phyloP scores from a whole-genome alignment of 371 early-diverging fungal genomes.

The Massospora cicadina region DNA sequence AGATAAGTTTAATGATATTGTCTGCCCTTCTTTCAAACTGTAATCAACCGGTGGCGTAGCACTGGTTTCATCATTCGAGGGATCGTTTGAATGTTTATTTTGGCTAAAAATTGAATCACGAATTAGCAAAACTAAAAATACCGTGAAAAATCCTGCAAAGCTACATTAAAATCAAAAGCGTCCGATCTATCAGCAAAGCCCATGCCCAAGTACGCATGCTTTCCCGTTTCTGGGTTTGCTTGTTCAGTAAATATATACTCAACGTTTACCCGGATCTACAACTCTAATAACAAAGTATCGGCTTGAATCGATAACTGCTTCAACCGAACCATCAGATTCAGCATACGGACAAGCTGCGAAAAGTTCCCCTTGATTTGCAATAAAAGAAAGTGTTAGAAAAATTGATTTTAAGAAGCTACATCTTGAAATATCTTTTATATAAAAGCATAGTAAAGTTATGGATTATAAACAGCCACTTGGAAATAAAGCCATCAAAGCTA shows the following conservation, averaged over 20 bases:
- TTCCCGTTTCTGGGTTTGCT: no score
- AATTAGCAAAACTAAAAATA: slow-evolving; percentile 14
- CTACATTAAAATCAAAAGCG: slow-evolving; percentile 87
- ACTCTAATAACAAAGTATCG: slow-evolving; percentile 85
- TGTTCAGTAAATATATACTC: neutral
- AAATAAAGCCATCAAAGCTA: no score
- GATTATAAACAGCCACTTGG: no score
- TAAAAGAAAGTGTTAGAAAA: neutral
- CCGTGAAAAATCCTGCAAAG: slow-evolving; percentile 66
- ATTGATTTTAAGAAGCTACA: neutral
- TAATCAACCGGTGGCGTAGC: slow-evolving; percentile 47
- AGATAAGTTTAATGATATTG: slow-evolving; percentile 55
- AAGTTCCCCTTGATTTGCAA: slow-evolving; percentile 38
- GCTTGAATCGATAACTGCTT: slow-evolving; percentile 73
- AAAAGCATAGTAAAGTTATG: slow-evolving; percentile 11
- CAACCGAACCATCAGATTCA: slow-evolving; percentile 47
- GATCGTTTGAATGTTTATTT: neutral
- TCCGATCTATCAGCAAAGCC: slow-evolving; percentile 74
- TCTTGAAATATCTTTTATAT: neutral
- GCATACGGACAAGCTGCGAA: slow-evolving; percentile 75
- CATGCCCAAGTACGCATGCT: slow-evolving; percentile 75
- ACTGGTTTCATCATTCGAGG: neutral
- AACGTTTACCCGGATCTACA: slow-evolving; percentile 42
- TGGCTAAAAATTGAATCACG: slow-evolving; percentile 1
- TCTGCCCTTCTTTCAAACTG: slow-evolving; percentile 70